These are phyloP conservation scores for Zalaria sp. DNA, from an alignment of 2,329 filamentous ascomycete genomes.

Conservation along the genomic window DNA sequence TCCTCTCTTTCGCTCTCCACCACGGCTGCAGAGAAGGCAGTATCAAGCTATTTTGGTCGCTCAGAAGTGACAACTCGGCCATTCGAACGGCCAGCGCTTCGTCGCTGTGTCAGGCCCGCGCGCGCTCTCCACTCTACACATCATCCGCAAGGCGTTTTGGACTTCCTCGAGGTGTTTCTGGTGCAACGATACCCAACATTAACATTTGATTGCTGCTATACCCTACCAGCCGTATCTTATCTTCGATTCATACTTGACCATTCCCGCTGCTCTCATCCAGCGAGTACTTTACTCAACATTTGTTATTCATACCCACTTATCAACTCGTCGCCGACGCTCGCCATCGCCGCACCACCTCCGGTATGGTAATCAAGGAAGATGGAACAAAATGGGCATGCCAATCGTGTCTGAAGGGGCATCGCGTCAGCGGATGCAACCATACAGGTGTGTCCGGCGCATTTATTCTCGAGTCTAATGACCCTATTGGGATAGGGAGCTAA, in stretches of 20 bases:
- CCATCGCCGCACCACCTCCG: conserved; percentile 5
- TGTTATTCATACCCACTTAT: conserved; percentile 2
- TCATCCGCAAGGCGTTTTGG: conserved; percentile 1
- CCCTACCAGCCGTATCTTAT: conserved; percentile 1
- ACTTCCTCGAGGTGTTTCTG: conserved; percentile 5
- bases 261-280: conserved; percentile 3
- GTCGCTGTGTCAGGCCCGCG: conserved; percentile 19
- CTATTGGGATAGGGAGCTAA: no score
- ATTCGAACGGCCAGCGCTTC: conserved; percentile 18
- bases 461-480: background rate
- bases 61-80: conserved; percentile 10
- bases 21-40: conserved; percentile 7
- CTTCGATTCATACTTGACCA: conserved; percentile 4
- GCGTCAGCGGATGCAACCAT: conserved; percentile 97
- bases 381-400: conserved; percentile 97
- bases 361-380: conserved; percentile 36
- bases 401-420: conserved; percentile 94
- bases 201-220: conserved; percentile 3
- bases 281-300: conserved; percentile 3
- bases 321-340: conserved; percentile 2
- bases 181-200: conserved; percentile 6
- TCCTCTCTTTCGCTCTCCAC: conserved; percentile 7
- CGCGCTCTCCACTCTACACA: conserved; percentile 8
- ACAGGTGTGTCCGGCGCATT: conserved; percentile 51
- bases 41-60: conserved; percentile 27